These are phyloP conservation scores for Aphanomyces cochlioides DNA, from an alignment of 352 stramenopile species.

Conservation along the genomic window DNA sequence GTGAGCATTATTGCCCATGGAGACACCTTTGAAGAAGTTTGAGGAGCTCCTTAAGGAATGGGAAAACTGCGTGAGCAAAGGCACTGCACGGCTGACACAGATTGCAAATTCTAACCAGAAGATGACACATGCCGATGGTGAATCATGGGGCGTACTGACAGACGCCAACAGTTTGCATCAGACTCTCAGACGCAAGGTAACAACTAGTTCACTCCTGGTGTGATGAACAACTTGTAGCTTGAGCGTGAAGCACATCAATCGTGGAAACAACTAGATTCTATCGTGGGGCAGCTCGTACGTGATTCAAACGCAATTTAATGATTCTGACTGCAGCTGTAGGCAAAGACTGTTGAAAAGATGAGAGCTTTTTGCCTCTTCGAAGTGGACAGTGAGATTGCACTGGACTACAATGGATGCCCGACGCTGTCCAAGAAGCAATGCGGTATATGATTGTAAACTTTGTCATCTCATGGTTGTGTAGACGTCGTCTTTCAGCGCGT, in stretches of 20 bases:
- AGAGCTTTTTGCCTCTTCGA: conserved; percentile 8
- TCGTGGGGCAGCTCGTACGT: conserved; percentile 7
- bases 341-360: conserved; percentile 10
- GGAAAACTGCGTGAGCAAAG: conserved; percentile 18
- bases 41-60: conserved; percentile 20
- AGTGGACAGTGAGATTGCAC: neutral
- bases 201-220: neutral
- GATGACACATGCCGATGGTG: conserved; percentile 21
- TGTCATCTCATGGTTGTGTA: conserved; percentile 22
- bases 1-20: neutral
- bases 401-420: neutral
- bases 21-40: conserved; percentile 11
- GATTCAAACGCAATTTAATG: neutral
- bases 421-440: conserved; percentile 14
- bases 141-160: conserved; percentile 18
- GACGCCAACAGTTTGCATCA: conserved; percentile 15
- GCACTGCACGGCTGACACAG: conserved; percentile 21
- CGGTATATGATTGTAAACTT: neutral
- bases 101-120: conserved; percentile 28
- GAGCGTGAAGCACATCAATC: conserved; percentile 23
- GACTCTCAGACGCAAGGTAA: conserved; percentile 24
- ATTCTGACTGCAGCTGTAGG: conserved; percentile 11
- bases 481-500: conserved; percentile 60
- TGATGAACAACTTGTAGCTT: conserved; percentile 8
- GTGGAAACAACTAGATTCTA: neutral